phyloP scores from a whole-genome alignment of 2,329 filamentous ascomycete genomes.

The Cercospora sp. region DNA sequence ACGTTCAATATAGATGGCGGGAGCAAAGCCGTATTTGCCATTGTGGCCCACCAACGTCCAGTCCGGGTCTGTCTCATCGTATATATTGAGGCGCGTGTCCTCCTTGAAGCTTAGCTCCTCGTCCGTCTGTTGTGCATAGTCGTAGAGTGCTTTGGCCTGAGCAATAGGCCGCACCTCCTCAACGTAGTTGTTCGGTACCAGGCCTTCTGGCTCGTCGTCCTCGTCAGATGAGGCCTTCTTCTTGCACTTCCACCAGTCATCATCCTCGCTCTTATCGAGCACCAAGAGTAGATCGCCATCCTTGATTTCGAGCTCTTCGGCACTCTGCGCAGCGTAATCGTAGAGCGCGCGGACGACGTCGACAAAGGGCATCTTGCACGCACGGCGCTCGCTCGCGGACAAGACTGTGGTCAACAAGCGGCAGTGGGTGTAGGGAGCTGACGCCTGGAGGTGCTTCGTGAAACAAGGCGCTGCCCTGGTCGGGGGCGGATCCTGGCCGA shows the following conservation, averaged over 20 bases:
- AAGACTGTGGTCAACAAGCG: neutral
- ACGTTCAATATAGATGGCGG: constrained; percentile 91
- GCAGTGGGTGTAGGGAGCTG: neutral
- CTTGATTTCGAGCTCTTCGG: constrained; percentile 78
- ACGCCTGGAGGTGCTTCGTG: constrained; percentile 5
- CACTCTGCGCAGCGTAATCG: constrained; percentile 85
- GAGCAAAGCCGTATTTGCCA: constrained; percentile 88
- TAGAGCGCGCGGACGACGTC: constrained; percentile 89
- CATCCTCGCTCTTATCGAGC: constrained; percentile 71
- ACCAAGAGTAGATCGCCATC: constrained; percentile 90
- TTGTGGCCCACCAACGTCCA: constrained; percentile 91
- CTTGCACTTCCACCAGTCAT: constrained; percentile 97
- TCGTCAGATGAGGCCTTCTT: constrained; percentile 77
- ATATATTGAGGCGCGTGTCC: constrained; percentile 78
- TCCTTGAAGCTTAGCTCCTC: constrained; percentile 96
- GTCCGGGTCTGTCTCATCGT: constrained; percentile 87
- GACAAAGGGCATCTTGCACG: constrained; percentile 74
- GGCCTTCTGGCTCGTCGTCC: constrained; percentile 84
- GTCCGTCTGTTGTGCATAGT: constrained; percentile 95
- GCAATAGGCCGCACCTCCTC: constrained; percentile 72
- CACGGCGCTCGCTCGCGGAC: neutral
- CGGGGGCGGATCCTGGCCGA: neutral
- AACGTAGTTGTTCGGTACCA: constrained; percentile 93
- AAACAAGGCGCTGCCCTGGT: constrained; percentile 9
- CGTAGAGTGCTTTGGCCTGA: constrained; percentile 89